phyloP scores from a whole-genome alignment of 2,329 filamentous ascomycete species.

The Periconia digitata region DNA sequence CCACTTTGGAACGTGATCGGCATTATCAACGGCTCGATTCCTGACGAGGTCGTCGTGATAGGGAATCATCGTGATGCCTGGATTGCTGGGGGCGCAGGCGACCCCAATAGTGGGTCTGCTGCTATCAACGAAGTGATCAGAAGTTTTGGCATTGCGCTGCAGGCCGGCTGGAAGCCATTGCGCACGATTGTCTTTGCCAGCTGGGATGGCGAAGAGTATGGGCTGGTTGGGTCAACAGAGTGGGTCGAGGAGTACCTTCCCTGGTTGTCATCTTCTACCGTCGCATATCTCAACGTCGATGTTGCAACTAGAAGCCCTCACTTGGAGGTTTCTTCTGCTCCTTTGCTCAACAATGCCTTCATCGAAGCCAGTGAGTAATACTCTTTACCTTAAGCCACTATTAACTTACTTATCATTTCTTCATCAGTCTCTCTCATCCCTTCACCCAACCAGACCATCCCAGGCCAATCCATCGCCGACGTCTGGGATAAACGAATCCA shows the following conservation, averaged over 20 bases:
- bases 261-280: constrained; percentile 71
- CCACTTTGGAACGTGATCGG: constrained; percentile 77
- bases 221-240: constrained; percentile 81
- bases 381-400: not conserved
- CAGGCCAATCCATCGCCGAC: constrained; percentile 70
- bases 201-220: constrained; percentile 76
- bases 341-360: constrained; percentile 73
- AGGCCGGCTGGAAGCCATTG: constrained; percentile 77
- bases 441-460: constrained; percentile 69
- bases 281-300: constrained; percentile 87
- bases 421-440: constrained; percentile 30
- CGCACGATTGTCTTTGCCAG: constrained; percentile 86
- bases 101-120: constrained; percentile 81
- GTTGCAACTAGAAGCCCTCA: constrained; percentile 66
- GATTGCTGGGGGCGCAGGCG: constrained; percentile 80
- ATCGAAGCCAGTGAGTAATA: constrained; percentile 57
- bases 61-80: constrained; percentile 94
- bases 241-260: constrained; percentile 90
- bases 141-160: constrained; percentile 70
- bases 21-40: constrained; percentile 82
- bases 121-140: constrained; percentile 77
- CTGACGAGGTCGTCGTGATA: constrained; percentile 82
- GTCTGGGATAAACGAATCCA: constrained; percentile 57
- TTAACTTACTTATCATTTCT: constrained; percentile 12
- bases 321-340: constrained; percentile 70